Evolutionary conservation across 805 yeast species (phyloP).

Genomic region (Metschnikowia lochheadii): DNA sequence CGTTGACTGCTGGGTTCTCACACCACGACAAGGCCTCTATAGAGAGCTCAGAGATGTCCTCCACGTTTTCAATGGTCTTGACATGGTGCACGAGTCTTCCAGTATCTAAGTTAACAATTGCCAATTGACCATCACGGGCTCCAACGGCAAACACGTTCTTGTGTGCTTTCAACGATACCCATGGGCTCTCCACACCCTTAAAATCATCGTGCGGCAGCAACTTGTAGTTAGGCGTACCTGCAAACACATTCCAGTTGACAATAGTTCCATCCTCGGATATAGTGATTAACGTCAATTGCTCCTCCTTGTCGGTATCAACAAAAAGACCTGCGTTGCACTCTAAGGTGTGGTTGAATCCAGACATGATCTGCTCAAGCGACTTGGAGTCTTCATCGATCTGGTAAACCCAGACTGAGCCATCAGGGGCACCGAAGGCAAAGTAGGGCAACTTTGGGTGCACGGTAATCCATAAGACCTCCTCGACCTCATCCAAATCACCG

Average conservation of each 20-base stretch:
- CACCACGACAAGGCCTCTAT: conserved; percentile 76
- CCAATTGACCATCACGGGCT: conserved; percentile 80
- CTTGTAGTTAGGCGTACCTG: conserved; percentile 65
- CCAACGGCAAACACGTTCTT: conserved; percentile 68
- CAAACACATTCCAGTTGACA: conserved; percentile 85
- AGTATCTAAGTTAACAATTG: conserved; percentile 67
- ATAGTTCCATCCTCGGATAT: conserved; percentile 82
- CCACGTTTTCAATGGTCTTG: conserved; percentile 56
- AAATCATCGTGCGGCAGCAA: conserved; percentile 57
- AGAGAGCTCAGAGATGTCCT: conserved; percentile 41
- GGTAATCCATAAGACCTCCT: conserved; percentile 80
- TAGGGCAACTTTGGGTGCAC: conserved; percentile 75
- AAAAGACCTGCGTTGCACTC: conserved; percentile 82
- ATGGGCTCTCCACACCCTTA: conserved; percentile 75
- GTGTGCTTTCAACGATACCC: conserved; percentile 71
- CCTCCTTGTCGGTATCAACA: conserved; percentile 49
- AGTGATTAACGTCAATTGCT: conserved; percentile 63
- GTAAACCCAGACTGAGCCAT: conserved; percentile 94
- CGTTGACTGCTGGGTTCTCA: conserved; percentile 44
- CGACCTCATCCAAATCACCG: conserved; percentile 77
- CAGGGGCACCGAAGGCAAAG: conserved; percentile 88
- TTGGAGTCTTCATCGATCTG: conserved; percentile 51
- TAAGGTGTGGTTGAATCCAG: conserved; percentile 74
- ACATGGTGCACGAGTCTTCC: conserved; percentile 69
- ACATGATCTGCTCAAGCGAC: conserved; percentile 63